These are phyloP conservation scores for Pseudogymnoascus sp. DNA, from an alignment of 2,329 filamentous ascomycete species.

Conservation along the genomic window DNA sequence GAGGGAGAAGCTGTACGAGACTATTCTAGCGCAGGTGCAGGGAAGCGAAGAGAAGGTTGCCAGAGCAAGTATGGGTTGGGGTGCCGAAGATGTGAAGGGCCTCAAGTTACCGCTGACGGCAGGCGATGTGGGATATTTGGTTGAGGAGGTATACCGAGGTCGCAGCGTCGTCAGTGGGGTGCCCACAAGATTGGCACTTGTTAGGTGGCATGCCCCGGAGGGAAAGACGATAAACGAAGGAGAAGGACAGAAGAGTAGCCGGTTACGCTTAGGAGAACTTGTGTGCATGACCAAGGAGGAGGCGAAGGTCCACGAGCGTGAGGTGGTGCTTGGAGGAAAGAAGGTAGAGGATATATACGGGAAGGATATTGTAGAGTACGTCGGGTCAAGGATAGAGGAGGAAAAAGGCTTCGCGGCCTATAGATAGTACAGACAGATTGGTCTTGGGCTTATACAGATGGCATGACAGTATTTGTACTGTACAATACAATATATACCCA, in stretches of 20 bases:
- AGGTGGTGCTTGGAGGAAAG: conserved; percentile 65
- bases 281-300: conserved; percentile 95
- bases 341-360: conserved; percentile 67
- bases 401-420: conserved; percentile 36
- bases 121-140: conserved; percentile 76
- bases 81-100: conserved; percentile 47
- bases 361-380: conserved; percentile 53
- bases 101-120: conserved; percentile 71
- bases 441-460: neutral
- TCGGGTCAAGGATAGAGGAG: conserved; percentile 60
- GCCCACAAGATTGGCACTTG: conserved; percentile 68
- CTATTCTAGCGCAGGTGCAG: conserved; percentile 68
- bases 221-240: conserved; percentile 53
- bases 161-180: conserved; percentile 78
- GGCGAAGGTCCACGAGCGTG: conserved; percentile 68
- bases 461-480: neutral
- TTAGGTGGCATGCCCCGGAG: conserved; percentile 67
- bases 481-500: neutral
- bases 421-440: neutral
- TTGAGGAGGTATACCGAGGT: conserved; percentile 82
- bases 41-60: conserved; percentile 71
- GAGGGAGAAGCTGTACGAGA: conserved; percentile 87
- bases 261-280: conserved; percentile 59
- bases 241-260: conserved; percentile 71
- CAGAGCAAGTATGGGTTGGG: conserved; percentile 39